Conservation (phyloP, 441 rosid genomes). For the Aquilaria agallochum region DNA sequence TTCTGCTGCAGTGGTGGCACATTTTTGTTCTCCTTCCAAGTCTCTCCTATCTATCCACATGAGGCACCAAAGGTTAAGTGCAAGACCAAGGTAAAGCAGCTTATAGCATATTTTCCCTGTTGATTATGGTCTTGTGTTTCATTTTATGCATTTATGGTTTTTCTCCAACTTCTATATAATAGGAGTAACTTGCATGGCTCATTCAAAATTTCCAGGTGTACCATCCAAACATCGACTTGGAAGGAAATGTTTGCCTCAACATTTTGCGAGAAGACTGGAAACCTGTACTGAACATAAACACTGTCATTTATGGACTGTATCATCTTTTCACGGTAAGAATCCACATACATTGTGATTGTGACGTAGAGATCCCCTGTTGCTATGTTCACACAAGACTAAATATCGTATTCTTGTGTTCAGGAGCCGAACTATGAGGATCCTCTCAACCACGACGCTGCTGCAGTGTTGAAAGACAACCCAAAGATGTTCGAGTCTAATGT, state of each 20-base stretch:
- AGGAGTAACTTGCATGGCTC: not conserved
- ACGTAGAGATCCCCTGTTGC: no score
- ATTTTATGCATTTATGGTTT: not conserved
- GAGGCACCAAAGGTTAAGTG: slow-evolving; percentile 97
- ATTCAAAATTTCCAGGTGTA: slow-evolving; percentile 49
- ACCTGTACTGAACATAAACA: slow-evolving; percentile 91
- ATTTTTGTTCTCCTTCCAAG: slow-evolving; percentile 77
- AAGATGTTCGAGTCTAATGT: slow-evolving; percentile 72
- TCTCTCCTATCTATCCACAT: slow-evolving; percentile 83
- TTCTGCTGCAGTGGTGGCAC: slow-evolving; percentile 60
- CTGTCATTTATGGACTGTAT: slow-evolving; percentile 80
- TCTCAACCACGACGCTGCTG: slow-evolving; percentile 90
- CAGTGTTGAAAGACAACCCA: slow-evolving; percentile 79
- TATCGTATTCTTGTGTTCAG: slow-evolving; percentile 26
- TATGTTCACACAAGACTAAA: not conserved
- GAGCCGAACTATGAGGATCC: slow-evolving; percentile 95
- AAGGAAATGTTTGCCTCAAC: slow-evolving; percentile 94
- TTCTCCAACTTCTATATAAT: not conserved
- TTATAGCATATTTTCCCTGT: no score
- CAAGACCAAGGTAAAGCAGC: slow-evolving; percentile 73
- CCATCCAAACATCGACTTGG: slow-evolving; percentile 95
- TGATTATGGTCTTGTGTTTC: not conserved
- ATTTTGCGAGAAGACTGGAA: slow-evolving; percentile 97
- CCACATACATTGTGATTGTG: no score
- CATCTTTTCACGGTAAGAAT: slow-evolving; percentile 84